phyloP scores from a whole-genome alignment of 345 rosid species.

The Cardiospermum halicacabum region DNA sequence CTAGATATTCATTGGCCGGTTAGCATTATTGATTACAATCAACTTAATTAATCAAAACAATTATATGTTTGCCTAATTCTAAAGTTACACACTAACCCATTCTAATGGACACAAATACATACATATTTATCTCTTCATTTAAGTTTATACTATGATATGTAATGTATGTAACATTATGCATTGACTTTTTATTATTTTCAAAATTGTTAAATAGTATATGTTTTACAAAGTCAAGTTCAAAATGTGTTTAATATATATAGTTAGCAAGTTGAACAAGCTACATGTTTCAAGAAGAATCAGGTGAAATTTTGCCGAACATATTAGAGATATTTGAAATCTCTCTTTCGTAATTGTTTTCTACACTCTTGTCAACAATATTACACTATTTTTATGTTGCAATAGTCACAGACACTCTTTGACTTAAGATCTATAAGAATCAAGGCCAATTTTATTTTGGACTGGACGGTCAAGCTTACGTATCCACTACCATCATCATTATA shows the following conservation, averaged over 20 bases:
- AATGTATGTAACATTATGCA: too few relatives aligned
- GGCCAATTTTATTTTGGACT: too few relatives aligned
- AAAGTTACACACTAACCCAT: conserved; percentile 1
- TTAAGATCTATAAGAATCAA: too few relatives aligned
- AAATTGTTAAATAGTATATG: background rate
- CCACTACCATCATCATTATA: too few relatives aligned
- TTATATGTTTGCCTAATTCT: background rate
- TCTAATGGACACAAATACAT: background rate
- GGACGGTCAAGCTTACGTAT: too few relatives aligned
- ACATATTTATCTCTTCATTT: background rate
- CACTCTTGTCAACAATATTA: background rate
- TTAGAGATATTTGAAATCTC: too few relatives aligned
- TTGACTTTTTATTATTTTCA: background rate
- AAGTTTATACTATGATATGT: too few relatives aligned
- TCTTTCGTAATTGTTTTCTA: background rate
- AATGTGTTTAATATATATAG: background rate
- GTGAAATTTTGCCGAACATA: background rate
- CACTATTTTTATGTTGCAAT: too few relatives aligned
- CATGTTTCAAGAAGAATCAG: background rate
- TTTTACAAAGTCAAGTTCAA: background rate
- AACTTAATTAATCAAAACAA: background rate
- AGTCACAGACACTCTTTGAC: too few relatives aligned
- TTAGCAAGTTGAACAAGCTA: background rate
- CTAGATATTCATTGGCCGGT: background rate
- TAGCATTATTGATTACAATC: background rate